These are phyloP conservation scores for Eucalyptus curtisii DNA, from an alignment of 345 rosid genomes.

Conservation along the genomic window DNA sequence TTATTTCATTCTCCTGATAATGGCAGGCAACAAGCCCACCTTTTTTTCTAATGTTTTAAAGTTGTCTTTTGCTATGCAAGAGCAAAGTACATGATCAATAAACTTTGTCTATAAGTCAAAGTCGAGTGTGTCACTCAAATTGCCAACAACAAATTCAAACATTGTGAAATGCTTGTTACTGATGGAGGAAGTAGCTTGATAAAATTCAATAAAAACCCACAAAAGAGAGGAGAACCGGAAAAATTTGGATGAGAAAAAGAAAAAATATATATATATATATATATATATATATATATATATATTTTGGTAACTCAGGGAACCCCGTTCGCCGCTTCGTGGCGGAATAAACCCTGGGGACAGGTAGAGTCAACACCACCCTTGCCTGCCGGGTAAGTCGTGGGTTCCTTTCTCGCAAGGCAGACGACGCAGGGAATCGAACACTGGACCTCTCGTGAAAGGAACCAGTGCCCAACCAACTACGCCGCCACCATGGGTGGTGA, in stretches of 20 bases:
- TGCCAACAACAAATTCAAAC: not conserved
- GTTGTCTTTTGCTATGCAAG: not conserved
- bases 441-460: too few relatives aligned
- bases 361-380: too few relatives aligned
- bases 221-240: constrained; percentile 1
- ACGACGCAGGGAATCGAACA: too few relatives aligned
- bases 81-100: not conserved
- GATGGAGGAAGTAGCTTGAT: not conserved
- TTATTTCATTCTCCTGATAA: not conserved
- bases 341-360: too few relatives aligned
- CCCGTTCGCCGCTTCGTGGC: too few relatives aligned
- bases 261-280: too few relatives aligned
- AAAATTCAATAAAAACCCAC: not conserved
- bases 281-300: too few relatives aligned
- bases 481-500: too few relatives aligned
- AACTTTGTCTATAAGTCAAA: not conserved
- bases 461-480: too few relatives aligned
- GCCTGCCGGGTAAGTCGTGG: too few relatives aligned
- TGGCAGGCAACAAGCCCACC: not conserved
- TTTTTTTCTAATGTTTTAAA: not conserved
- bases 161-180: not conserved
- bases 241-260: not conserved
- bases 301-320: too few relatives aligned
- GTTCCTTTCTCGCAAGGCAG: too few relatives aligned
- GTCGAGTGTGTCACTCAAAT: not conserved